phyloP scores from a whole-genome alignment of 1,139 yeast genomes.

The Taphrina wiesneri region DNA sequence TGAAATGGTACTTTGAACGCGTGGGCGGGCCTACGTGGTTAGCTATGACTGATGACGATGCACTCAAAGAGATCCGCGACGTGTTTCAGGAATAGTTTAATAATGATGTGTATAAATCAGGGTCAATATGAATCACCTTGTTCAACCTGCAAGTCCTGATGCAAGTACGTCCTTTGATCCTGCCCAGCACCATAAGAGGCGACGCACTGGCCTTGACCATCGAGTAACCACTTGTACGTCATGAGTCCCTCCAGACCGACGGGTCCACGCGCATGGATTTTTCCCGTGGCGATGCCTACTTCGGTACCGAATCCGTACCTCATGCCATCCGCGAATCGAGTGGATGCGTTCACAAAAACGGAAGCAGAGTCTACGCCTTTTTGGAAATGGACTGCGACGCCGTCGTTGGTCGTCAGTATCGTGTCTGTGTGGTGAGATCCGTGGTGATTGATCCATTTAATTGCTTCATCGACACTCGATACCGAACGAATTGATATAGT shows the following conservation, averaged over 20 bases:
- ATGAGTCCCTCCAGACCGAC: conserved; percentile 96
- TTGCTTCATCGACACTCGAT: conserved; percentile 64
- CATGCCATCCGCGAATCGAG: conserved; percentile 97
- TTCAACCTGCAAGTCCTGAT: not conserved
- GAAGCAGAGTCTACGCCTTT: conserved; percentile 93
- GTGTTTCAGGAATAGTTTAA: not conserved
- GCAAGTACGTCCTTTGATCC: not conserved
- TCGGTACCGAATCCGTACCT: conserved; percentile 98
- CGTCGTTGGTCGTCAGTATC: conserved; percentile 74
- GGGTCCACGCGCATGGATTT: conserved; percentile 97
- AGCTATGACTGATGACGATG: not conserved
- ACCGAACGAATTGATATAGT: conserved; percentile 75
- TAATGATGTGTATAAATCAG: not conserved
- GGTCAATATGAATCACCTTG: not conserved
- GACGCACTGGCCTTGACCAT: conserved; percentile 22
- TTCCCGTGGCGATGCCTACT: conserved; percentile 95
- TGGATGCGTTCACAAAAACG: conserved; percentile 97
- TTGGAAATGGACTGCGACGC: conserved; percentile 70
- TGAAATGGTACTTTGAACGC: conserved; percentile 12
- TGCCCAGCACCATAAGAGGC: conserved; percentile 20
- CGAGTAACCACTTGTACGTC: conserved; percentile 67
- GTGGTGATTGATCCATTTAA: conserved; percentile 78
- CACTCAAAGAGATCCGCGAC: not conserved
- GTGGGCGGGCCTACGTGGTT: conserved; percentile 21
- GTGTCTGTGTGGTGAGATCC: conserved; percentile 97